Conservation (phyloP, 202 grass and related monocot genomes). For the Bolboschoenoplectus hybrid region DNA sequence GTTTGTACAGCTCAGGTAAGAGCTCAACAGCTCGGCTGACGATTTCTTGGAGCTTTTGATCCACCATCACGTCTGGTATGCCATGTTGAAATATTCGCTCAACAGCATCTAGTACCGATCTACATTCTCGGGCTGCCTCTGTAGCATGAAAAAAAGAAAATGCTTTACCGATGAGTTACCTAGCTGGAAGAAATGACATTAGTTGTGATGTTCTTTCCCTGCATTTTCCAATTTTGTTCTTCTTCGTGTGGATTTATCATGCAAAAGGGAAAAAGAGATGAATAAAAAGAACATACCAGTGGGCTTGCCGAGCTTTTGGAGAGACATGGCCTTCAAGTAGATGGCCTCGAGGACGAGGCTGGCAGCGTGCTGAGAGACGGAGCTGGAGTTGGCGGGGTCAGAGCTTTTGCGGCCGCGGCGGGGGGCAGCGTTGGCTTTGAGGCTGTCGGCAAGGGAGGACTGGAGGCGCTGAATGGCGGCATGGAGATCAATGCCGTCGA, state of each 20-base stretch:
- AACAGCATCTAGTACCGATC: constrained; percentile 83
- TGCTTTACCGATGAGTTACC: not conserved
- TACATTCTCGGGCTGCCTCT: constrained; percentile 92
- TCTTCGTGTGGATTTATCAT: too few species aligned
- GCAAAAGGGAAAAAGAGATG: too few species aligned
- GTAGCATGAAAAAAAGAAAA: constrained; percentile 20
- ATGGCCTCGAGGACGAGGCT: constrained; percentile 97
- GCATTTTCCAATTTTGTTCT: too few species aligned
- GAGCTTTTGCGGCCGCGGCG: constrained; percentile 52
- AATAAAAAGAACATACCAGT: constrained; percentile 41
- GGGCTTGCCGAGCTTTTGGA: constrained; percentile 80
- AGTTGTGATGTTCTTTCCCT: too few species aligned
- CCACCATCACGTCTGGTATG: constrained; percentile 88
- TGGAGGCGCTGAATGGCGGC: constrained; percentile 87
- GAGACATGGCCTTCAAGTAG: constrained; percentile 95
- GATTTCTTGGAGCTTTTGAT: constrained; percentile 90
- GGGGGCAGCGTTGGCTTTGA: constrained; percentile 24
- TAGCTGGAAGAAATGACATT: not conserved
- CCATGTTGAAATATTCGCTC: constrained; percentile 90
- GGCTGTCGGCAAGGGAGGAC: constrained; percentile 62
- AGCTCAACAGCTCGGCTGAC: constrained; percentile 90
- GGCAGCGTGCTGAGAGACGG: constrained; percentile 73
- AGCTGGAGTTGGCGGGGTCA: constrained; percentile 62
- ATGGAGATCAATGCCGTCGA: constrained; percentile 93
- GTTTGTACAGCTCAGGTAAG: constrained; percentile 93